Conservation (phyloP, 495 filamentous ascomycete genomes). For the Aspergillus bertholletiae region DNA sequence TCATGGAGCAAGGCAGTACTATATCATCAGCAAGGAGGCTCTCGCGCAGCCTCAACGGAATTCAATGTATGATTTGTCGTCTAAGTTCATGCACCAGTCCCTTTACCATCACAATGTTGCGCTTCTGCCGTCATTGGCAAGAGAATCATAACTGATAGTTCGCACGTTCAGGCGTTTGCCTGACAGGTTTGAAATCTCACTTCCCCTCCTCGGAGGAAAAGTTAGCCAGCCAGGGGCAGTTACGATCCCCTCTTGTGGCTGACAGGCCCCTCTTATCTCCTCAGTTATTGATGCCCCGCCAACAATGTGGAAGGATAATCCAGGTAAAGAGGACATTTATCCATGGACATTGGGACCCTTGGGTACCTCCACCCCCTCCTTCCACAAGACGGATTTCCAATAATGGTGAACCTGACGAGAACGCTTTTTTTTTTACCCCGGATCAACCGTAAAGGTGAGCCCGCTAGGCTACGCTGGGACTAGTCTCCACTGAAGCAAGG, state of each 20-base stretch:
- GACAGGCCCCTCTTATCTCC: neutral
- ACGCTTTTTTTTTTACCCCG: slow-evolving; percentile 12
- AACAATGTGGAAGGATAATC: neutral
- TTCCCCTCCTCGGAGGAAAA: neutral
- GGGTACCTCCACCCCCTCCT: neutral
- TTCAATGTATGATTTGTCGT: neutral
- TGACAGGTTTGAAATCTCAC: neutral
- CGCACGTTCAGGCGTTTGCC: neutral
- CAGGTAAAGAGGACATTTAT: neutral
- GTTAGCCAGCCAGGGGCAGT: neutral
- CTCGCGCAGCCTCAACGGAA: neutral
- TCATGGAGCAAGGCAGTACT: slow-evolving; percentile 10
- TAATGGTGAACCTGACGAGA: neutral
- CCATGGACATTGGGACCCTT: neutral
- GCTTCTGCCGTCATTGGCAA: neutral
- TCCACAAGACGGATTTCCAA: neutral
- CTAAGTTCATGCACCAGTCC: neutral
- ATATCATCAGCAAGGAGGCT: slow-evolving; percentile 6
- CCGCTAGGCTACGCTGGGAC: slow-evolving; percentile 7
- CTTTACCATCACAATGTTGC: neutral
- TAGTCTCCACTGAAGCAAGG: slow-evolving; percentile 3
- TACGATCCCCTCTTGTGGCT: slow-evolving; percentile 8
- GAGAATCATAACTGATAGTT: neutral
- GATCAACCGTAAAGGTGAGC: slow-evolving; percentile 11
- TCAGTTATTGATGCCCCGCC: neutral